phyloP scores from a whole-genome alignment of 371 early-diverging fungal genomes.

The Nematocida ironsii region DNA sequence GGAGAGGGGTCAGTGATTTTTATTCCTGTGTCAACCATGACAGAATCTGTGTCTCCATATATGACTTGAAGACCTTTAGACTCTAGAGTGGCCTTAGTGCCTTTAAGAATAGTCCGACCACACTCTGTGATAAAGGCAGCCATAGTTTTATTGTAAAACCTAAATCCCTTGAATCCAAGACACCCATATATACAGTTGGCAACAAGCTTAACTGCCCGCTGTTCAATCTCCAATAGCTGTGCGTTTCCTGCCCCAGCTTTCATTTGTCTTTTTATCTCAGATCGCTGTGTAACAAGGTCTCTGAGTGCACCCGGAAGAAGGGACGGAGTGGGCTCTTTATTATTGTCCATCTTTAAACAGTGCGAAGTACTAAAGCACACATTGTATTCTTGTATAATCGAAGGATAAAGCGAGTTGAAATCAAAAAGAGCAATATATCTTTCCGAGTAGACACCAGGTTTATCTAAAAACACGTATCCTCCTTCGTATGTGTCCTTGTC shows the following conservation, averaged over 20 bases:
- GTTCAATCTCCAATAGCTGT: constrained; percentile 80
- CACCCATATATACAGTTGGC: constrained; percentile 99
- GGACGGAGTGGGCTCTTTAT: constrained; percentile 31
- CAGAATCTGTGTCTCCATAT: constrained; percentile 99
- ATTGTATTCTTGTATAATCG: constrained; percentile 98
- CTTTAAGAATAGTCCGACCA: constrained; percentile 91
- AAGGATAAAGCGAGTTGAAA: constrained; percentile 99
- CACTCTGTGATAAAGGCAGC: constrained; percentile 93
- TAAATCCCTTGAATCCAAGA: constrained; percentile 84
- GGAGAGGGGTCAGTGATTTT: constrained; percentile 72
- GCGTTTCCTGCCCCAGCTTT: constrained; percentile 73
- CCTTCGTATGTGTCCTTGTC: constrained; percentile 89
- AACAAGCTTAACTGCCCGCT: constrained; percentile 91
- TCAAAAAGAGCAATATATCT: constrained; percentile 87
- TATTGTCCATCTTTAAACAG: constrained; percentile 9
- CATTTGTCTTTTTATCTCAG: constrained; percentile 78
- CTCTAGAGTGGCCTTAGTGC: constrained; percentile 75
- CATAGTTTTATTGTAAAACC: constrained; percentile 94
- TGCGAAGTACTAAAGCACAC: constrained; percentile 88
- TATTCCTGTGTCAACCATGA: constrained; percentile 92
- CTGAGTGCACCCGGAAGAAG: constrained; percentile 82
- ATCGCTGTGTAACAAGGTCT: constrained; percentile 82
- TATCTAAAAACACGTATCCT: constrained; percentile 95
- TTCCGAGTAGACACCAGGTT: constrained; percentile 82
- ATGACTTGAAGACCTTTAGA: constrained; percentile 74